Evolutionary conservation across 176 grass and related monocot genomes (phyloP).

Genomic region (Carex cristatella): DNA sequence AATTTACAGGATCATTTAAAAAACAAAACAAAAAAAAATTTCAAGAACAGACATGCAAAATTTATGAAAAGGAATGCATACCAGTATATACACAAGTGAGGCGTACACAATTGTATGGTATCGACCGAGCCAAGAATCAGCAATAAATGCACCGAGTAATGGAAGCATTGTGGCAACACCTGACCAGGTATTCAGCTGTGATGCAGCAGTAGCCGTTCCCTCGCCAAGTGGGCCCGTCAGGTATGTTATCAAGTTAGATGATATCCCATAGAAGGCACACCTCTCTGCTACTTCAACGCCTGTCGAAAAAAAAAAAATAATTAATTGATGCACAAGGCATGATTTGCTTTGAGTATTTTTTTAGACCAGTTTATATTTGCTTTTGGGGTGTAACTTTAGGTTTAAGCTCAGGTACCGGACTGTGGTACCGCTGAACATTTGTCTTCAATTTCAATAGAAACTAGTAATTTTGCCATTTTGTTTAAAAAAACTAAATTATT

Average conservation of each 20-base stretch:
- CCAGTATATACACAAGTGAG: constrained; percentile 28
- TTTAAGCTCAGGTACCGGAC: too few species aligned
- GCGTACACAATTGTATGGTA: constrained; percentile 23
- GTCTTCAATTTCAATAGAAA: too few species aligned
- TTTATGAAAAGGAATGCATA: background rate
- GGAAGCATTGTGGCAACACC: constrained; percentile 32
- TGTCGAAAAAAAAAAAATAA: background rate
- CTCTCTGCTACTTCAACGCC: constrained; percentile 40
- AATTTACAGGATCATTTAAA: background rate
- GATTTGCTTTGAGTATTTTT: too few species aligned
- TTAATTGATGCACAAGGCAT: background rate
- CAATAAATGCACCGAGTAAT: constrained; percentile 25
- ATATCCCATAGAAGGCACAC: constrained; percentile 30
- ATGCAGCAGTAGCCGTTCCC: constrained; percentile 32
- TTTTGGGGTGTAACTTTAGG: too few species aligned
- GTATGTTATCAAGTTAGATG: constrained; percentile 35
- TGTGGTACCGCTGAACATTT: too few species aligned
- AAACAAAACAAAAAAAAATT: background rate
- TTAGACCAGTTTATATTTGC: too few species aligned
- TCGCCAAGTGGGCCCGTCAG: constrained; percentile 32
- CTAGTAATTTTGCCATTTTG: too few species aligned
- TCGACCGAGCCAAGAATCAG: constrained; percentile 33
- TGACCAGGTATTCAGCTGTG: constrained; percentile 21
- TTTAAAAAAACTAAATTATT: too few species aligned
- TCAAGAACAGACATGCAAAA: background rate